Base-by-base conservation (phyloP, 495 filamentous ascomycete species). In the Usnea hakonensis region DNA sequence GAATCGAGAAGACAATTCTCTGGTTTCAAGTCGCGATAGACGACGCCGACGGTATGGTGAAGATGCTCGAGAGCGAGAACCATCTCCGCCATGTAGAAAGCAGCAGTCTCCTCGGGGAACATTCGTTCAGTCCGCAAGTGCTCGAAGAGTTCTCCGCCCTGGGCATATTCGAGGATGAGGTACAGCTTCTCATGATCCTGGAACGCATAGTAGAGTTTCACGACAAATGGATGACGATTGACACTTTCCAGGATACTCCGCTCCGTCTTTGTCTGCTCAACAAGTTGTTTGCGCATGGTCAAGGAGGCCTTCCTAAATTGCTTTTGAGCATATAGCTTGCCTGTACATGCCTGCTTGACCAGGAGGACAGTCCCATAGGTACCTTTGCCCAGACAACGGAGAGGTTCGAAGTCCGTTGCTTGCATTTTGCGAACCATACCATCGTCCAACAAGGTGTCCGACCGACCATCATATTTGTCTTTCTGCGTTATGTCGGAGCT, bases 81-180 rank as follows among this genome's bases (percentile, higher is more conserved):
- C 84, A 97, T 91, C 77, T 97, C 90, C 0, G 92, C 94, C 88
- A 97, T 94, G 82, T 98, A 98, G 73, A 97, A 98, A 16, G 91
- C 89, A 0, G 90, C 89, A 3, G 85, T 86, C 38, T 89, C 81
- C 74, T 97, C 91, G 14, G 86, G 76, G 67, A 98, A 96, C 89
- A 96, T 96, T 68, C 86, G 87, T 72, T 96, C 90, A 66, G 89
- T 87, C 41, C 84, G 89, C 14, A 98, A 82, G 66, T 97, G 91
- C 19, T 85, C 85, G 73, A 98, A 98, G 17, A 98, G 79, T 72
- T 98, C 94, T 38, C 94, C 94, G 44, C 94, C 94, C 72, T 96
- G 87, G n/a, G 94, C 94, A 72, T 98, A 98, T 73, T 98, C 93
- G 44, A 98, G 85, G 68, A 98, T 97, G 36, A 98, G 78, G 73